Conservation (phyloP, 1,139 yeast genomes). For the Blastobotrys persicus region DNA sequence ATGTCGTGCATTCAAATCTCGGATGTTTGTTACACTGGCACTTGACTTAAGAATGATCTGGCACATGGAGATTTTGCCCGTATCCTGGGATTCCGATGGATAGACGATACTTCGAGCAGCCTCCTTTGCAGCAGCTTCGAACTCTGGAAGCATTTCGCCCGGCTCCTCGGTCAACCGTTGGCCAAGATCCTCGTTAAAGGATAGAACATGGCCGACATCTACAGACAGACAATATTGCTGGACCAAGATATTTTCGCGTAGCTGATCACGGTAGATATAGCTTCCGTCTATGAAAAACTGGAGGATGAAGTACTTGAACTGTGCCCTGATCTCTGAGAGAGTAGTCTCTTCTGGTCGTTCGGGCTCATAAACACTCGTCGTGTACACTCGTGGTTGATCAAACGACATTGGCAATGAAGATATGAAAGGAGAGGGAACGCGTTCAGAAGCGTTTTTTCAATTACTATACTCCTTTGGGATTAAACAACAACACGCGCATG, state of each 20-base stretch:
- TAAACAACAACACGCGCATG: not conserved
- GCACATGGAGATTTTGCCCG: constrained; percentile 67
- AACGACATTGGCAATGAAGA: constrained; percentile 42
- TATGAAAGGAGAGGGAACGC: not conserved
- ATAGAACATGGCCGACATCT: constrained; percentile 79
- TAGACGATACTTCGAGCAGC: constrained; percentile 80
- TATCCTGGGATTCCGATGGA: constrained; percentile 44
- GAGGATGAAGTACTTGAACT: constrained; percentile 76
- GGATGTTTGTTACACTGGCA: constrained; percentile 68
- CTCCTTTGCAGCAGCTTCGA: constrained; percentile 86
- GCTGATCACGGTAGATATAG: constrained; percentile 86
- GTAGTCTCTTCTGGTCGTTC: constrained; percentile 63
- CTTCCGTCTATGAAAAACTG: constrained; percentile 82
- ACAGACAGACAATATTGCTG: constrained; percentile 73
- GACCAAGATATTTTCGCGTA: constrained; percentile 80
- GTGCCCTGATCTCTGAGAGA: constrained; percentile 71
- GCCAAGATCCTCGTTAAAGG: constrained; percentile 85
- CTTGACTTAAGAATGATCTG: constrained; percentile 77
- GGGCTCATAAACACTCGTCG: constrained; percentile 86
- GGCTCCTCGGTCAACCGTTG: constrained; percentile 86
- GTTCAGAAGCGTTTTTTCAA: not conserved
- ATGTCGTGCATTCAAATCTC: constrained; percentile 83
- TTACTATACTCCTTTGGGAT: constrained; percentile 10
- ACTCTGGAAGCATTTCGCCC: constrained; percentile 80
- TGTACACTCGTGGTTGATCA: constrained; percentile 76